Evolutionary conservation across 1,139 yeast genomes (phyloP).

Genomic region (Zygosaccharomyces sapae): DNA sequence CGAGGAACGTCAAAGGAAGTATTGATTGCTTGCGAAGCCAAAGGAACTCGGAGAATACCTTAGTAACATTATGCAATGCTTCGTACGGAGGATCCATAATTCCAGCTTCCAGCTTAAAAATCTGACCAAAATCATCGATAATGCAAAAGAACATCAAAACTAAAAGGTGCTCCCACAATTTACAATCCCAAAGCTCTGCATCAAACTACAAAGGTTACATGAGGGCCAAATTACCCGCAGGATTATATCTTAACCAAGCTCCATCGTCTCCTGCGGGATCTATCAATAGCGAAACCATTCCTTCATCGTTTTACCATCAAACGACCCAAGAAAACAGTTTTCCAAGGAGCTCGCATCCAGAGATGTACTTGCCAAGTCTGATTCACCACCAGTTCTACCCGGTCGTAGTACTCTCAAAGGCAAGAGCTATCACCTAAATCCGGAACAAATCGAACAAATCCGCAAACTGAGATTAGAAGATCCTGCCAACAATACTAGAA

Average conservation of each 20-base stretch:
- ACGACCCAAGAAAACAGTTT: slow-evolving; percentile 29
- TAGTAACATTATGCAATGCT: slow-evolving; percentile 7
- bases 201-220: slow-evolving; percentile 34
- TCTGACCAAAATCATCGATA: slow-evolving; percentile 18
- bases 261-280: slow-evolving; percentile 35
- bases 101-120: slow-evolving; percentile 13
- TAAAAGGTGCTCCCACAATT: slow-evolving; percentile 32
- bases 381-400: slow-evolving; percentile 29
- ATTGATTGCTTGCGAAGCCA: too few relatives aligned
- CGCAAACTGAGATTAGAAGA: slow-evolving; percentile 56
- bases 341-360: slow-evolving; percentile 15
- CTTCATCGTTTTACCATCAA: slow-evolving; percentile 31
- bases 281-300: slow-evolving; percentile 35
- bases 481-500: slow-evolving; percentile 64
- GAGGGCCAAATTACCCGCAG: slow-evolving; percentile 31
- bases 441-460: slow-evolving; percentile 59
- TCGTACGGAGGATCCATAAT: slow-evolving; percentile 15
- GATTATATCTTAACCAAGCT: slow-evolving; percentile 32
- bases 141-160: slow-evolving; percentile 18
- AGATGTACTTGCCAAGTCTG: slow-evolving; percentile 18
- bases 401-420: slow-evolving; percentile 27
- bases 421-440: slow-evolving; percentile 57
- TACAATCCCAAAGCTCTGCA: slow-evolving; percentile 34
- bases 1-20: too few relatives aligned
- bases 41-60: background rate